These are phyloP conservation scores for Hirschioporus abietinus DNA, from an alignment of 768 basidiomycete genomes.

Conservation along the genomic window DNA sequence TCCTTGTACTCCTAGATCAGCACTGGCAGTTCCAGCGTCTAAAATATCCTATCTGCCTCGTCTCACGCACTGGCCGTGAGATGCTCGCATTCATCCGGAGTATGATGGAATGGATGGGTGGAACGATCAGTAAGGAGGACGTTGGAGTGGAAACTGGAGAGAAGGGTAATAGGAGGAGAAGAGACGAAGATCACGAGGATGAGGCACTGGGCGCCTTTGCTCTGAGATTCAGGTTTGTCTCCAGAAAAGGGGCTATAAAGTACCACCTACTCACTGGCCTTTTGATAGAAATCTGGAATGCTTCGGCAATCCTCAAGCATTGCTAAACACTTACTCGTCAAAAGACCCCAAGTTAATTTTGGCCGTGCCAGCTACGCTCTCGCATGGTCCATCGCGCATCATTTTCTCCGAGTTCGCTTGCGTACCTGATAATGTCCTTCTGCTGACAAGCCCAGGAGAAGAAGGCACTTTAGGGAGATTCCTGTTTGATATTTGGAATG, in stretches of 20 bases:
- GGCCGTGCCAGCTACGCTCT: conserved; percentile 87
- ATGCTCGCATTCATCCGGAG: conserved; percentile 91
- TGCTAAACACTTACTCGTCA: conserved; percentile 77
- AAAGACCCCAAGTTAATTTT: conserved; percentile 91
- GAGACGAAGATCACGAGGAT: conserved; percentile 64
- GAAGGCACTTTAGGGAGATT: conserved; percentile 73
- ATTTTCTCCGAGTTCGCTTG: conserved; percentile 85
- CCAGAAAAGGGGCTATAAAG: neutral
- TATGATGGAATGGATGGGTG: conserved; percentile 99
- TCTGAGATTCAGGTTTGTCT: conserved; percentile 79
- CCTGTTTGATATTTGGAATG: conserved; percentile 85
- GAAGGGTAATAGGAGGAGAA: conserved; percentile 44
- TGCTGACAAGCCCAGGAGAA: conserved; percentile 77
- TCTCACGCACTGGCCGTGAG: conserved; percentile 85
- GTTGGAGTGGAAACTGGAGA: conserved; percentile 72
- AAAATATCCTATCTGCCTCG: conserved; percentile 87
- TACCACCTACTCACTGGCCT: neutral
- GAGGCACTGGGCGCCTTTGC: conserved; percentile 82
- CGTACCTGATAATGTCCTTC: conserved; percentile 77
- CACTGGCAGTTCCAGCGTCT: conserved; percentile 91
- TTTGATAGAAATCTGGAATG: conserved; percentile 78
- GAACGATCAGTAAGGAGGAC: conserved; percentile 89
- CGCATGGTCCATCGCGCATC: conserved; percentile 84
- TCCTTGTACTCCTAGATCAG: conserved; percentile 93
- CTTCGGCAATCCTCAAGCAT: conserved; percentile 75